Conservation (phyloP, 148 eudicot genomes). For the Linanthus parryae region DNA sequence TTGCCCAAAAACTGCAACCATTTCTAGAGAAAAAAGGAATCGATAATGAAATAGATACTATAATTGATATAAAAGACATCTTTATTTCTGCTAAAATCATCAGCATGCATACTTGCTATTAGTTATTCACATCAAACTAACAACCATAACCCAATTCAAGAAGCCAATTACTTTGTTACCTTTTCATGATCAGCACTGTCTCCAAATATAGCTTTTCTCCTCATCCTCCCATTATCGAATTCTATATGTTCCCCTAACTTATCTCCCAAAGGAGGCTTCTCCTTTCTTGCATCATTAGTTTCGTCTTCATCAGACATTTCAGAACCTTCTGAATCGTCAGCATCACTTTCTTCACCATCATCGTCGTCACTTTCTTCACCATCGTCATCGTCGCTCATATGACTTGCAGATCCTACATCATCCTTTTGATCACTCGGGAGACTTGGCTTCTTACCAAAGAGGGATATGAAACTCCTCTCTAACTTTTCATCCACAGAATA, state of each 20-base stretch:
- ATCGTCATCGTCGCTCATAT: constrained; percentile 4
- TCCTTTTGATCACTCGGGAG: constrained; percentile 17
- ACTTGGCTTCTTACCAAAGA: constrained; percentile 43
- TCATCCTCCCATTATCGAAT: constrained; percentile 58
- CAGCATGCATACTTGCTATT: too few species aligned
- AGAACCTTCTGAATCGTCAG: constrained; percentile 23
- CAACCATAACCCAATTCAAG: too few species aligned
- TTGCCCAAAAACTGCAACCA: neutral
- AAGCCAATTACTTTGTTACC: too few species aligned
- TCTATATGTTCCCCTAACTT: constrained; percentile 48
- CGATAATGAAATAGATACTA: too few species aligned
- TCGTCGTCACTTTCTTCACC: constrained; percentile 27
- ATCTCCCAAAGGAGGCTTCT: constrained; percentile 7
- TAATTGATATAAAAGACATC: too few species aligned
- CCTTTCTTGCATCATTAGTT: constrained; percentile 11
- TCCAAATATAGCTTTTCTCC: constrained; percentile 70
- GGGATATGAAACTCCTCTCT: constrained; percentile 55
- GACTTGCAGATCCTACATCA: constrained; percentile 8
- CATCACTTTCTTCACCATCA: constrained; percentile 43
- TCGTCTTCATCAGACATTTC: constrained; percentile 37
- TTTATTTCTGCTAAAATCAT: too few species aligned
- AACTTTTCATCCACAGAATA: constrained; percentile 73
- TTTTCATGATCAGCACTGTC: constrained; percentile 31
- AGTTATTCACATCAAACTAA: too few species aligned
- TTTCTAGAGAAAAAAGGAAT: neutral